Conservation (phyloP, 2,329 filamentous ascomycete genomes). For the Beauveria sp. region DNA sequence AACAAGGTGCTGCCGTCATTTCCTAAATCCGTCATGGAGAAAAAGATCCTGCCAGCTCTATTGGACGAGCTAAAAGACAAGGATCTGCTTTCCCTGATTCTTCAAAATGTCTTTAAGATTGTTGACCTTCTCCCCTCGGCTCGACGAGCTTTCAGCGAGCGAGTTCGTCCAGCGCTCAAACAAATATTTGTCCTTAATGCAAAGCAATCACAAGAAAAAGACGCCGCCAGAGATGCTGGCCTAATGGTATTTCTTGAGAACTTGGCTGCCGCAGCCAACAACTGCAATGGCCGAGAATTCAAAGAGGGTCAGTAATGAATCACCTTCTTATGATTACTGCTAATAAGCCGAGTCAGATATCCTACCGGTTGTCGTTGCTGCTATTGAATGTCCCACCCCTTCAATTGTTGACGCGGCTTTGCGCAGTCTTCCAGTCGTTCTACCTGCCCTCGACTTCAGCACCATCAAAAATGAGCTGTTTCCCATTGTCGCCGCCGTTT, state of each 20-base stretch:
- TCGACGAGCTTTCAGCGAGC: constrained; percentile 73
- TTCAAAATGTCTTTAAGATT: constrained; percentile 91
- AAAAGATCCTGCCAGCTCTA: constrained; percentile 82
- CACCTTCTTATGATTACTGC: background rate
- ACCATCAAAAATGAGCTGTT: constrained; percentile 97
- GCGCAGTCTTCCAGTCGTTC: constrained; percentile 66
- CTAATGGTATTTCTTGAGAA: constrained; percentile 88
- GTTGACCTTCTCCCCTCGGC: constrained; percentile 70
- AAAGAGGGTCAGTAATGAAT: constrained; percentile 65
- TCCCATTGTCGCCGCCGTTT: constrained; percentile 81
- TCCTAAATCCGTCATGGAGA: constrained; percentile 87
- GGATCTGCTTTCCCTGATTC: constrained; percentile 73
- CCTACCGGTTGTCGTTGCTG: constrained; percentile 73
- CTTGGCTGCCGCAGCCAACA: constrained; percentile 65
- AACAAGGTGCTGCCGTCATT: constrained; percentile 85
- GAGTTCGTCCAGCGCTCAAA: constrained; percentile 75
- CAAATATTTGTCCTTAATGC: constrained; percentile 67
- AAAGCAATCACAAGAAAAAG: constrained; percentile 60
- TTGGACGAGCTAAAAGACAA: constrained; percentile 91
- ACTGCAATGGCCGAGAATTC: constrained; percentile 85
- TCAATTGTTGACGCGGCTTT: constrained; percentile 81
- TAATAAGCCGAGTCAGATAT: constrained; percentile 52
- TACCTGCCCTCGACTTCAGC: constrained; percentile 87
- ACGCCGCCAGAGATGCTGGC: constrained; percentile 77
- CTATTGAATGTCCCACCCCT: constrained; percentile 83